Evolutionary conservation across 1,284 basidiomycete genomes (phyloP), one percentile per base, ranked within the genome.

Genomic region (Wolfiporia cocos): DNA sequence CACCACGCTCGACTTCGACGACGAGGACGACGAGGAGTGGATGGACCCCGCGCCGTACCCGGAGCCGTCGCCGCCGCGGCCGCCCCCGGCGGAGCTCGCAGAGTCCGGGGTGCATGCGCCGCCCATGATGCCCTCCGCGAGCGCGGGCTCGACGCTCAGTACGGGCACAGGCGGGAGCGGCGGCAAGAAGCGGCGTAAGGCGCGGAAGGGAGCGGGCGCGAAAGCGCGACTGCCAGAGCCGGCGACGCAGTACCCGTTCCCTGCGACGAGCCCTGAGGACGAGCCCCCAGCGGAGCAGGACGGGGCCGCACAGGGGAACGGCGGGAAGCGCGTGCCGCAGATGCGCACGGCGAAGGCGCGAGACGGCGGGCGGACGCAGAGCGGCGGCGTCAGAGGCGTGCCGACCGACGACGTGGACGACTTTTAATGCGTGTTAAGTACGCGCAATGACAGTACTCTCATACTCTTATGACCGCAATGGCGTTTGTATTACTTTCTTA

Each of bases 351-450:
- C 77, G 31, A 74, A 81, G 31, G 86, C 78, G 31, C 68, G 83
- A 44, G 83, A 88, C 61, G 86, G 86, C 4, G 85, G 85, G 30
- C 67, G 86, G 52, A 88, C 86, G 47, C 82, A 86, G 66, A 88
- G 85, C 55, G 86, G 85, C 3, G 85, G 85, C 18, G 83, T 88
- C 19, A 79, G 76, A 52, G 84, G 81, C 14, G 70, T 86, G 35
- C 54, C 57, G 12, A 51, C 57, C 20, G 62, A 65, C 38, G 63
- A 64, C 34, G 47, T 47, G 34, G 63, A 65, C 47, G 64, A 67
- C 44, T 28, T 28, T 28, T 28, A 28, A 28, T 7, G 14, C 26
- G 26, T 28, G 26, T 28, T 14, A n/a, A n/a, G n/a, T n/a, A n/a
- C n/a, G n/a, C n/a, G n/a, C n/a, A n/a, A n/a, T n/a, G n/a, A n/a